A percentile compares a stretch with the other conserved stretches of the same genome.
phyloP scores from a whole-genome alignment of 2,329 filamentous ascomycete genomes.

The Penicillium sp. region DNA sequence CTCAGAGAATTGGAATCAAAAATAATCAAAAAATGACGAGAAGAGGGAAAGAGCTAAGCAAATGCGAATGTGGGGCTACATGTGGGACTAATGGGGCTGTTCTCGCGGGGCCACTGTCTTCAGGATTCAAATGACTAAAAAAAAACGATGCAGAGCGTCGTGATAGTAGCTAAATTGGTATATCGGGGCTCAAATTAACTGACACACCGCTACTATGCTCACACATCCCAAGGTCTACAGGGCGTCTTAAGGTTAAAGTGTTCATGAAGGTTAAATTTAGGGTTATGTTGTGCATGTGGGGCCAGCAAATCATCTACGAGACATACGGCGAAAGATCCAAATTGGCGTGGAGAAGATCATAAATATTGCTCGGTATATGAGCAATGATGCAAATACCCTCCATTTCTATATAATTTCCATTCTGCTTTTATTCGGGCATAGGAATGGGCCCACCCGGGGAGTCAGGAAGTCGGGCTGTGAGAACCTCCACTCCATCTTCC shows the following conservation, averaged over 20 bases:
- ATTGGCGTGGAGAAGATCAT: neutral
- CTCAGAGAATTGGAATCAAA: neutral
- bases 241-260: neutral
- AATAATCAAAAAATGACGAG: neutral
- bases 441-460: slow-evolving; percentile 74
- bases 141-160: too few species aligned
- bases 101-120: neutral
- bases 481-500: slow-evolving; percentile 75
- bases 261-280: neutral
- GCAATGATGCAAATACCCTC: neutral
- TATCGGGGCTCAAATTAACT: too few species aligned
- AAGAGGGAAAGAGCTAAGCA: neutral
- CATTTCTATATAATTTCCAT: slow-evolving; percentile 10
- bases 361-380: neutral
- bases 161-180: too few species aligned
- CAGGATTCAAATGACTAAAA: too few species aligned
- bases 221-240: neutral
- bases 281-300: neutral
- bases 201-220: too few species aligned
- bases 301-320: neutral
- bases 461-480: slow-evolving; percentile 71
- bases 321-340: neutral
- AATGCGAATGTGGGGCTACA: neutral
- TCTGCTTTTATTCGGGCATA: slow-evolving; percentile 48
- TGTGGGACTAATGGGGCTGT: neutral